Conservation (phyloP, 225 moss, liverwort and hornwort genomes). For the Ulota crispa region DNA sequence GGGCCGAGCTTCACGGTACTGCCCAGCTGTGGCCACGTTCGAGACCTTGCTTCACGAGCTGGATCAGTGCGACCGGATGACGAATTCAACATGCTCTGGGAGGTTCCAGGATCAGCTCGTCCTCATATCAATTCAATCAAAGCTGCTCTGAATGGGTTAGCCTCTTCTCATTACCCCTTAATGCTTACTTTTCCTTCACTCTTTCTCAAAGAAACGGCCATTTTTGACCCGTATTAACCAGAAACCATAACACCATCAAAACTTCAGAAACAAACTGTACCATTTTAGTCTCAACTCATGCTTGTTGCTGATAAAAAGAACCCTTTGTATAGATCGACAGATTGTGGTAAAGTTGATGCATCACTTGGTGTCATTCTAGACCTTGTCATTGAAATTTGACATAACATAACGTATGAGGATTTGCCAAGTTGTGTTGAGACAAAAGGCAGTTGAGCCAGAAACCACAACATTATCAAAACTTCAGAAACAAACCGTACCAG, state of each 20-base stretch:
- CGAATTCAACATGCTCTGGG: conserved; percentile 89
- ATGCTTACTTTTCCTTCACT: background rate
- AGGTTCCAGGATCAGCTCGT: conserved; percentile 87
- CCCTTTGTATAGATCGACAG: background rate
- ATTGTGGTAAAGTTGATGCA: background rate
- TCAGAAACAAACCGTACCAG: background rate
- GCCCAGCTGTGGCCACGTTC: conserved; percentile 89
- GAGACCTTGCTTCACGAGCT: conserved; percentile 85
- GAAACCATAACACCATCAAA: no score
- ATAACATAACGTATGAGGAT: background rate
- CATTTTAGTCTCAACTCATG: background rate
- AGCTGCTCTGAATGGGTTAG: conserved; percentile 82
- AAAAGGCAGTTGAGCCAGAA: background rate
- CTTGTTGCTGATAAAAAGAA: background rate
- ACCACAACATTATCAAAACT: background rate
- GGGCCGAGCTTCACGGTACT: conserved; percentile 73
- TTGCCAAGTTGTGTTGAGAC: background rate
- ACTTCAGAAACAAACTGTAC: background rate
- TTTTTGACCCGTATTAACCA: background rate
- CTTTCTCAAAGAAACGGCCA: background rate
- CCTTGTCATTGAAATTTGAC: background rate
- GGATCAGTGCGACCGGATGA: conserved; percentile 94
- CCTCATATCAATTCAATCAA: conserved; percentile 86
- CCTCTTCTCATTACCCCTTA: background rate
- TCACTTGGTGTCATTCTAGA: background rate